Conservation (phyloP, 176 grass and related monocot genomes). For the Tillandsia fasciculata region DNA sequence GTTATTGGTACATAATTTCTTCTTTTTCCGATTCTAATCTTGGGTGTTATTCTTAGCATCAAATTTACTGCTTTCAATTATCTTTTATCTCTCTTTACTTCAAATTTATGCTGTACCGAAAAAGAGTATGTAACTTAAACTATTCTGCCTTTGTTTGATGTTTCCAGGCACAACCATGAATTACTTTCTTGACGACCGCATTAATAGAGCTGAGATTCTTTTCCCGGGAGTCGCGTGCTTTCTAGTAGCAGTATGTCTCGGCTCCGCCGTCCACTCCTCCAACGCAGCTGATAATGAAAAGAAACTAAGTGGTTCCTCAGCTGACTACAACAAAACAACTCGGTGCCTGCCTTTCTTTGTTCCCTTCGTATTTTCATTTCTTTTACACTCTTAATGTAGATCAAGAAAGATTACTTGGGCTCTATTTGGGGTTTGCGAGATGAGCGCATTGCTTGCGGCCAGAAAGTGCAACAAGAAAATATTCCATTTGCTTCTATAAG, state of each 20-base stretch:
- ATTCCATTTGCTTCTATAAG: no score
- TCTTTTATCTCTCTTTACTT: not conserved
- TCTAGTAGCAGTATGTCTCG: constrained; percentile 72
- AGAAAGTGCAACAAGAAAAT: no score
- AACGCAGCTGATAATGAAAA: constrained; percentile 79
- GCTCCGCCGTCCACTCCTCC: constrained; percentile 80
- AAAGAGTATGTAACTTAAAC: no score
- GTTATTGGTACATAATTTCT: constrained; percentile 53
- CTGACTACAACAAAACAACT: constrained; percentile 14
- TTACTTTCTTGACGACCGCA: constrained; percentile 78
- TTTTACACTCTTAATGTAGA: not conserved
- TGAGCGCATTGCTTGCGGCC: no score
- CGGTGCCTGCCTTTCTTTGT: constrained; percentile 21
- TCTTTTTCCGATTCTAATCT: not conserved
- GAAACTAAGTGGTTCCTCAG: constrained; percentile 47
- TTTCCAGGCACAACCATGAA: constrained; percentile 75
- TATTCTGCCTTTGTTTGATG: not conserved
- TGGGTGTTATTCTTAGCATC: not conserved
- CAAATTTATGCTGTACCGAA: no score
- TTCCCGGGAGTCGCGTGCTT: constrained; percentile 85
- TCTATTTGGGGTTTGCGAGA: not conserved
- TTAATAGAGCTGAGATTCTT: constrained; percentile 85
- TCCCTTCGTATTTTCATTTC: not conserved
- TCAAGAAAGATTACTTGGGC: not conserved
- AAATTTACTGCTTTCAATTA: not conserved